Base-by-base conservation (phyloP, 2,329 filamentous ascomycete species). In the Mariannaea elegans region DNA sequence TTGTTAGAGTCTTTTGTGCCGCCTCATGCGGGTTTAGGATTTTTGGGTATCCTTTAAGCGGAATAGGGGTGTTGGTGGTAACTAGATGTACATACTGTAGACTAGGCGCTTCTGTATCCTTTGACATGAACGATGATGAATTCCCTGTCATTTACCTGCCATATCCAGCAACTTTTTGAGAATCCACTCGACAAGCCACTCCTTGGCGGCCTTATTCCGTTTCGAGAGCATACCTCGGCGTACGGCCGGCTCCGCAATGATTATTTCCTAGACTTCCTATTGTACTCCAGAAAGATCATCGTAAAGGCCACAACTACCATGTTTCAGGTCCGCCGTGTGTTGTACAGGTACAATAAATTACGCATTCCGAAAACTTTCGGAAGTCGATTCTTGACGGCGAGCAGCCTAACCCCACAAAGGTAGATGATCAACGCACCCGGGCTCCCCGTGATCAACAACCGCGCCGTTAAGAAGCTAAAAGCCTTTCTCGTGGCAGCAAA, bases 1-100 rank as follows among this genome's bases (percentile, higher is more conserved):
- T 72, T 72, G 58, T 21, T 14, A 48, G 34, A 68, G 59, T 63
- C 62, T 69, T 46, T 47, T 70, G 10, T 39, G 38, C 29, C 44
- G 45, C 55, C 60, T 55, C 45, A 53, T 59, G 55, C 62, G 64
- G 9, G 61, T 54, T 56, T 34, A 56, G 39, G 27, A 39, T 51
- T 54, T 21, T 19, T 45, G 52, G 34, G 45, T 16, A 46, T 38
- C 45, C 39, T 34, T 59, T 9, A n/a, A 39, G 23, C 34, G 18
- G 21, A 31, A n/a, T 19, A 21, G 23, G 42, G 42, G 14, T 23
- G 47, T 47, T 34, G 27, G 24, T 27, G 19, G 32, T 9, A 34
- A 36, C 47, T 52, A 56, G 45, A 57, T 51, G 53, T 48, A 45
- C 38, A 48, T 61, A 47, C 16, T n/a, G 8, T 39, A 51, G 32